phyloP scores from a whole-genome alignment of 1,284 basidiomycete genomes.

The Malassezia obtusa region DNA sequence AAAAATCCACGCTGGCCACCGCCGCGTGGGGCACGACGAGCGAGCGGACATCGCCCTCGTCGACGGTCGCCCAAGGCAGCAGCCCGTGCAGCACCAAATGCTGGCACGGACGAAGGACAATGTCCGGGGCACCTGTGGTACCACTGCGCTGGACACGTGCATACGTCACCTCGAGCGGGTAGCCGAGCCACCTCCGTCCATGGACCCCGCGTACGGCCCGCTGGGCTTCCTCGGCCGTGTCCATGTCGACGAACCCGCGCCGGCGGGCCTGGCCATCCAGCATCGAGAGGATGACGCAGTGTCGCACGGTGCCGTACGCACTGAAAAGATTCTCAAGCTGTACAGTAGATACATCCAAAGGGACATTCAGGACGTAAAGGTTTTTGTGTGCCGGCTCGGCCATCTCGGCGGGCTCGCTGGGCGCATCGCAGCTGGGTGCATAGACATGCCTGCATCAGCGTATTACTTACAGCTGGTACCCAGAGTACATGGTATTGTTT shows the following conservation, averaged over 20 bases:
- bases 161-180: constrained; percentile 46
- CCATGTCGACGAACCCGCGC: constrained; percentile 46
- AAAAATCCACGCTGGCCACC: neutral
- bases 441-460: neutral
- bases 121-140: neutral
- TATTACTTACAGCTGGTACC: neutral
- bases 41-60: constrained; percentile 20
- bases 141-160: constrained; percentile 39
- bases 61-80: constrained; percentile 18
- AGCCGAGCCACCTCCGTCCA: constrained; percentile 38
- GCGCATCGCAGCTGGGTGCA: neutral
- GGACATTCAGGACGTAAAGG: constrained; percentile 45
- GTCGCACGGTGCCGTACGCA: constrained; percentile 31
- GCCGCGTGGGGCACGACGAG: constrained; percentile 17
- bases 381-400: constrained; percentile 15
- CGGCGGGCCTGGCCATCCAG: constrained; percentile 44
- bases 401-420: neutral
- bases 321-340: constrained; percentile 35
- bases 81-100: constrained; percentile 20
- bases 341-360: constrained; percentile 37
- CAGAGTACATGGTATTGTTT: neutral
- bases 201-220: constrained; percentile 33
- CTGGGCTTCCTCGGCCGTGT: constrained; percentile 25
- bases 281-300: constrained; percentile 46
- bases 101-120: neutral